phyloP scores from a whole-genome alignment of 2,329 filamentous ascomycete species.

The Paecilomyces sp. region DNA sequence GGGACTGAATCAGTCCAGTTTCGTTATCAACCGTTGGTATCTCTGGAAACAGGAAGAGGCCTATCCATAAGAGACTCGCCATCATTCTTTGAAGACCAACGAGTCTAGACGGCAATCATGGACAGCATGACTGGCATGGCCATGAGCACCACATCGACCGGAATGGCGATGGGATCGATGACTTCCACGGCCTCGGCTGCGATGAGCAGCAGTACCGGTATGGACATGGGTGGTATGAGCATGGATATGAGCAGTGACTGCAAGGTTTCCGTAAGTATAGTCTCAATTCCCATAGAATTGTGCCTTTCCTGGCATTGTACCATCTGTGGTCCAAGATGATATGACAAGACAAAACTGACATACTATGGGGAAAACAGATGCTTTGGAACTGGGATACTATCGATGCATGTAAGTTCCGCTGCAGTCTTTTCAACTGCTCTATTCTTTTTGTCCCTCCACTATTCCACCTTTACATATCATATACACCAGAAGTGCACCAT shows the following conservation, averaged over 20 bases:
- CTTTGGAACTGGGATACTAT: conserved; percentile 73
- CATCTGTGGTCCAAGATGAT: not conserved
- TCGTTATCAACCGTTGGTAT: no score
- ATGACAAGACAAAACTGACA: not conserved
- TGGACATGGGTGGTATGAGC: conserved; percentile 12
- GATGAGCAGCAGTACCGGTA: conserved; percentile 6
- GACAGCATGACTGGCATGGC: conserved; percentile 3
- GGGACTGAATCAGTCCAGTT: no score
- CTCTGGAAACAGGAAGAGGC: no score
- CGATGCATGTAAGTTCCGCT: conserved; percentile 45
- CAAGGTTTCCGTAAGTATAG: conserved; percentile 24
- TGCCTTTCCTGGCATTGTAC: not conserved
- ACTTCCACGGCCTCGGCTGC: conserved; percentile 2
- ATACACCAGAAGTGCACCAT: not conserved
- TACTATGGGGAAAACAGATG: conserved; percentile 48
- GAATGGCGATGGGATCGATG: conserved; percentile 4
- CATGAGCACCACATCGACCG: not conserved
- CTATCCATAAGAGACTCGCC: no score
- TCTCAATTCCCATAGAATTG: not conserved
- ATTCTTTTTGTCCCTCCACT: not conserved
- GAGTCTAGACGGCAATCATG: not conserved
- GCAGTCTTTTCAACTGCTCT: not conserved
- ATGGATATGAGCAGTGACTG: conserved; percentile 10
- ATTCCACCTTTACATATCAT: not conserved
- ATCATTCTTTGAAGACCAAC: no score